These are phyloP conservation scores for Coprinopsis sp. DNA, from an alignment of 768 basidiomycete genomes.

Conservation along the genomic window DNA sequence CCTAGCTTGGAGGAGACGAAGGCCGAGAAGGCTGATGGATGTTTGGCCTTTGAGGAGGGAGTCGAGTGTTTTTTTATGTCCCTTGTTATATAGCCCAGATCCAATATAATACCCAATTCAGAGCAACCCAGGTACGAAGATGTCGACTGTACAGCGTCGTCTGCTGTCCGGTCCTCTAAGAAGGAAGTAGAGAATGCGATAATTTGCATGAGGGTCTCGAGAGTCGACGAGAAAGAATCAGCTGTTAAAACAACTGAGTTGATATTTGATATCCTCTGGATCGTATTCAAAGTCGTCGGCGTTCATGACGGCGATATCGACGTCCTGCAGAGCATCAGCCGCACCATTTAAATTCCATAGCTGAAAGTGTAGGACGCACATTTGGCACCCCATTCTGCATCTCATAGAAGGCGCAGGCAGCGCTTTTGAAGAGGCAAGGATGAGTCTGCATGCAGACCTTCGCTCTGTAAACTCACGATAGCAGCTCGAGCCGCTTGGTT, in stretches of 20 bases:
- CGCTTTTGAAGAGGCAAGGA: constrained; percentile 35
- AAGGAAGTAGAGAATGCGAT: constrained; percentile 11
- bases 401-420: constrained; percentile 36
- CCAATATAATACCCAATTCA: not conserved
- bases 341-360: not conserved
- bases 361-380: constrained; percentile 16
- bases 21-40: too few relatives aligned
- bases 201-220: constrained; percentile 6
- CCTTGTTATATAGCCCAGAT: not conserved
- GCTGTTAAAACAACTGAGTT: not conserved
- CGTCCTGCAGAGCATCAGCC: constrained; percentile 26
- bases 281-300: not conserved
- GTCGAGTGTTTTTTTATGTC: not conserved
- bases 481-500: constrained; percentile 21
- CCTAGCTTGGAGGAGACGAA: too few relatives aligned
- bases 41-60: too few relatives aligned
- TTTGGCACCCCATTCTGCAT: constrained; percentile 30
- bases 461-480: constrained; percentile 19
- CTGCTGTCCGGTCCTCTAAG: not conserved
- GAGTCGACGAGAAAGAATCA: constrained; percentile 13
- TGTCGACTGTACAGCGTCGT: constrained; percentile 12
- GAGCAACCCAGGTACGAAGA: constrained; percentile 10
- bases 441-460: constrained; percentile 21
- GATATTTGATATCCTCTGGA: constrained; percentile 8
- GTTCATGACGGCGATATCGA: constrained; percentile 30